A percentile compares a stretch with the other conserved stretches of the same genome.
These are phyloP conservation scores for Chlamydomonas schloesseri DNA, from an alignment of 139 green algal species.

Conservation along the genomic window DNA sequence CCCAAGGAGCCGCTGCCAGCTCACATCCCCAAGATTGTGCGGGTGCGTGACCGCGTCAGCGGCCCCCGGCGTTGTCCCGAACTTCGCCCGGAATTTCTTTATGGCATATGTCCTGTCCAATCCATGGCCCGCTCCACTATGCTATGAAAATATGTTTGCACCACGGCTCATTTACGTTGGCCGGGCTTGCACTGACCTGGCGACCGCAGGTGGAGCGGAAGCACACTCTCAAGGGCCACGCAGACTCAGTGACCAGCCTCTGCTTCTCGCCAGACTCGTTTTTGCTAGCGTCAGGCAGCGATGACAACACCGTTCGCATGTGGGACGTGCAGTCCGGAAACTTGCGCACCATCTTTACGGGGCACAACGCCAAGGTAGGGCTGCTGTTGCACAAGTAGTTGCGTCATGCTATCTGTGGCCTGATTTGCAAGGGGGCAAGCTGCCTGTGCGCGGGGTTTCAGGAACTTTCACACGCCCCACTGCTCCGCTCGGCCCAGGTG, in stretches of 20 bases:
- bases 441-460: too few species aligned
- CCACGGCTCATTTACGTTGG: background rate
- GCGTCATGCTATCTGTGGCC: too few species aligned
- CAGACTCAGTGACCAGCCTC: slow-evolving; percentile 43
- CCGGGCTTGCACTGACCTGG: background rate
- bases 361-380: slow-evolving; percentile 43
- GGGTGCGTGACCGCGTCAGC: background rate
- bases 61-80: too few species aligned
- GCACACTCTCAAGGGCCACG: slow-evolving; percentile 59
- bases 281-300: slow-evolving; percentile 48
- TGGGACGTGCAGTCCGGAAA: slow-evolving; percentile 54
- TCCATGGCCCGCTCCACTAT: too few species aligned
- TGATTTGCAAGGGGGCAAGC: too few species aligned
- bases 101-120: too few species aligned
- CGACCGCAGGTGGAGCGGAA: slow-evolving; percentile 47
- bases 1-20: slow-evolving; percentile 28
- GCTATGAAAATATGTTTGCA: too few species aligned
- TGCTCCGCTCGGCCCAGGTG: too few species aligned
- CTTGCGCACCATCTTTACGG: slow-evolving; percentile 59
- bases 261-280: slow-evolving; percentile 57
- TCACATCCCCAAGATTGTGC: slow-evolving; percentile 45
- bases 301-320: slow-evolving; percentile 62
- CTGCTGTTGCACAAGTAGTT: too few species aligned
- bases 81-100: too few species aligned
- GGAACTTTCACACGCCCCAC: too few species aligned